These are phyloP conservation scores for Schizosaccharomyces japonicus DNA, from an alignment of 805 yeast species.

Conservation along the genomic window DNA sequence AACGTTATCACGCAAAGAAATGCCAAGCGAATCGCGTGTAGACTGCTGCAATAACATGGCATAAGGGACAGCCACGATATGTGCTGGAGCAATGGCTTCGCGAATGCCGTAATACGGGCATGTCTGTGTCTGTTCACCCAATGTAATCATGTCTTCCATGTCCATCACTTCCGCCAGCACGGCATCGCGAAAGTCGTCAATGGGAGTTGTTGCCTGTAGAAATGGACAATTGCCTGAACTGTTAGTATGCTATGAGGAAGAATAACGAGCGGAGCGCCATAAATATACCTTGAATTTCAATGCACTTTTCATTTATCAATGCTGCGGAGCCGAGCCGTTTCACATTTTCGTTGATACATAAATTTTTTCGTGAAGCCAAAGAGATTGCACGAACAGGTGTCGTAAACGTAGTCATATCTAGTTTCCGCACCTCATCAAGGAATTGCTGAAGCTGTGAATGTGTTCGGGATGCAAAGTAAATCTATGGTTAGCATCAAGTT, in stretches of 20 bases:
- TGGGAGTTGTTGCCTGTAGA: constrained; percentile 9
- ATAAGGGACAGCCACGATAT: constrained; percentile 55
- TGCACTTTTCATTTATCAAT: constrained; percentile 57
- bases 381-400: constrained; percentile 34
- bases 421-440: constrained; percentile 40
- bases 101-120: constrained; percentile 73
- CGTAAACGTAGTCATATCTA: constrained; percentile 34
- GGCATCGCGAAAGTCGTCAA: constrained; percentile 28
- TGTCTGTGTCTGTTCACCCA: constrained; percentile 32
- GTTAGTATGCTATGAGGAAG: constrained; percentile 5
- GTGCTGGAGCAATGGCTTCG: constrained; percentile 26
- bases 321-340: constrained; percentile 24
- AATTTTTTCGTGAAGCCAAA: constrained; percentile 61
- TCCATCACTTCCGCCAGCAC: constrained; percentile 36
- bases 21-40: constrained; percentile 33
- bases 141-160: constrained; percentile 47
- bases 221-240: neutral
- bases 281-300: constrained; percentile 33
- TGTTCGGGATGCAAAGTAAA: constrained; percentile 62
- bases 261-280: constrained; percentile 18
- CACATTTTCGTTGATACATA: constrained; percentile 52
- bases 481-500: constrained; percentile 13
- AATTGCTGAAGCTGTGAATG: constrained; percentile 76
- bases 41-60: constrained; percentile 43
- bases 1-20: constrained; percentile 38